A percentile compares a stretch with the other conserved stretches of the same genome.
Evolutionary conservation across 2,329 filamentous ascomycete species (phyloP).

Genomic region (Neofusicoccum parvum): DNA sequence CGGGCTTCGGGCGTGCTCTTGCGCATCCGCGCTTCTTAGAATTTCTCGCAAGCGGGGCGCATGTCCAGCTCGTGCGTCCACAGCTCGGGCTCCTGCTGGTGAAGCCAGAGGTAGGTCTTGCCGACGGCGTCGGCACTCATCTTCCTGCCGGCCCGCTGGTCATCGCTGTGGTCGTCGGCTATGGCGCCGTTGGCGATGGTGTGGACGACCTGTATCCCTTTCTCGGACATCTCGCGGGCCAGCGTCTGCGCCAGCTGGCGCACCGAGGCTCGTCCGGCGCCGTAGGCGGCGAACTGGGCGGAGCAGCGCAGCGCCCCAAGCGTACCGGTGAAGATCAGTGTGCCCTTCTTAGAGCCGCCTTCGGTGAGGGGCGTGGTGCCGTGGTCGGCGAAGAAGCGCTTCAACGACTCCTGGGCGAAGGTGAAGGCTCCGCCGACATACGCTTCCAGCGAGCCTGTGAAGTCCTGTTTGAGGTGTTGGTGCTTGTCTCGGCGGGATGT

Average conservation of each 20-base stretch:
- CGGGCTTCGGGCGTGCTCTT: background rate
- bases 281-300: constrained; percentile 58
- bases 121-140: constrained; percentile 62
- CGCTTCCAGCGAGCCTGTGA: constrained; percentile 48
- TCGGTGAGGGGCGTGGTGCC: constrained; percentile 51
- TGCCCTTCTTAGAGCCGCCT: constrained; percentile 57
- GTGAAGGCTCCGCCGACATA: constrained; percentile 60
- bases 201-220: constrained; percentile 62
- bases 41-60: constrained; percentile 53
- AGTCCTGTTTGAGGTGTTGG: constrained; percentile 24
- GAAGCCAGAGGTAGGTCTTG: constrained; percentile 57
- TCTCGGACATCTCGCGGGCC: constrained; percentile 59
- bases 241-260: constrained; percentile 59
- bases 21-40: constrained; percentile 30
- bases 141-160: constrained; percentile 53
- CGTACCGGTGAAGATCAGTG: constrained; percentile 60
- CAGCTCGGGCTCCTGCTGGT: constrained; percentile 51
- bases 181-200: constrained; percentile 60
- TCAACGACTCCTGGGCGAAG: constrained; percentile 57
- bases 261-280: constrained; percentile 48
- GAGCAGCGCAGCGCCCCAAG: constrained; percentile 57
- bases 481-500: constrained; percentile 34
- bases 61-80: constrained; percentile 58
- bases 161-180: constrained; percentile 53
- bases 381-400: constrained; percentile 56